Evolutionary conservation across 495 filamentous ascomycete species (phyloP), one percentile per base, ranked within the genome.

Genomic region (Friedmanniomyces simplex): DNA sequence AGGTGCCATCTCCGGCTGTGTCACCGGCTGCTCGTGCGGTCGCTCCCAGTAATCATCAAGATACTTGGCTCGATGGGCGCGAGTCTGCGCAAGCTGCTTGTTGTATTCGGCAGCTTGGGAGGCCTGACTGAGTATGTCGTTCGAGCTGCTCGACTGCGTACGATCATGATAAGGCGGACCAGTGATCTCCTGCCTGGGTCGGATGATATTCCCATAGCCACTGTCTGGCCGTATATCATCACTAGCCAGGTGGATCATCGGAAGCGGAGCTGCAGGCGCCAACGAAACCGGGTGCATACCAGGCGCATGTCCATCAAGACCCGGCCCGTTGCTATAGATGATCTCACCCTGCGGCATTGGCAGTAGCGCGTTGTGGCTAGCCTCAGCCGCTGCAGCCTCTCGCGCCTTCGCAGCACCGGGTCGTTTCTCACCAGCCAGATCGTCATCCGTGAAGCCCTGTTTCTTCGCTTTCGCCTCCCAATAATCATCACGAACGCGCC

Each of bases 391-490:
- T 32, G 85, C 85, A 18, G 85, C 86, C 69, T 95, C 91, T 60
- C 91, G 83, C 55, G 84, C 83, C 73, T 93, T 96, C 46, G 89
- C 81, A 41, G 86, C 89, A 20, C 94, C 93, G 10, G 93, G 93
- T 58, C 93, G 81, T 73, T 99, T 99, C 69, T 99, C 93, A 10
- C 93, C 94, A 2, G 93, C 93, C 46, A 90, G 78, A 69, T 99
- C 93, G 43, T 94, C 91, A 67, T 99, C 93, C 0, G 93, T 99
- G 66, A 99, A 99, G 18, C 93, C 93, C 67, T 99, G 93, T 69
- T 97, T 99, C 37, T 85, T 79, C 3, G 93, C 93, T 73, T 97
- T 99, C 65, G 81, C 85, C 66, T 97, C 93, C 93, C 93, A 97
- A 68, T 99, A 97, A 68, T 99, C 93, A 72, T 99, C 93, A 30